phyloP scores from a whole-genome alignment of 169 alveolate species.

The Cryptosporidium sp. region DNA sequence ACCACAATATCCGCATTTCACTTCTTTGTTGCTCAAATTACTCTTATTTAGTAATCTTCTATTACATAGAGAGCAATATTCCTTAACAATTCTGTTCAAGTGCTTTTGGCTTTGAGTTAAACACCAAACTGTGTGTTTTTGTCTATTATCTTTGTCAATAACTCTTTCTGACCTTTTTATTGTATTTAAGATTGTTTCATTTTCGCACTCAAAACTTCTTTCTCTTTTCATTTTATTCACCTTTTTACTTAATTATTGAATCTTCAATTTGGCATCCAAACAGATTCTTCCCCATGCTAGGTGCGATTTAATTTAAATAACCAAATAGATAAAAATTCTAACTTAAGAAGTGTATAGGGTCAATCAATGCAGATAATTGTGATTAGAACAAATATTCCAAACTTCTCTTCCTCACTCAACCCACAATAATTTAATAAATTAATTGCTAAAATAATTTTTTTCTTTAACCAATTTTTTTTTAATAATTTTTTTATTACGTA shows the following conservation, averaged over 20 bases:
- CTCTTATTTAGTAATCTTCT: neutral
- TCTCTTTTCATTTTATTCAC: slow-evolving; percentile 57
- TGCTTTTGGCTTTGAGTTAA: slow-evolving; percentile 51
- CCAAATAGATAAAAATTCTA: neutral
- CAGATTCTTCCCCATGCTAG: neutral
- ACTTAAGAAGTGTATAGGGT: neutral
- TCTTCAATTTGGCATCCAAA: neutral
- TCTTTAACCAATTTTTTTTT: neutral
- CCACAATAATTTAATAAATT: too few species aligned
- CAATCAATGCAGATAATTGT: neutral
- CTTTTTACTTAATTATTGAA: neutral
- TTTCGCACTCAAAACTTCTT: slow-evolving; percentile 5
- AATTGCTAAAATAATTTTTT: neutral
- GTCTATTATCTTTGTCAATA: slow-evolving; percentile 54
- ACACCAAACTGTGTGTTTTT: slow-evolving; percentile 54
- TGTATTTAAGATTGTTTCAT: neutral
- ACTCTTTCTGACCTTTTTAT: slow-evolving; percentile 19
- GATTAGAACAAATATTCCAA: neutral
- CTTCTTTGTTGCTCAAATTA: neutral
- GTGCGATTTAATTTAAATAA: neutral
- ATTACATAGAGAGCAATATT: slow-evolving; percentile 40
- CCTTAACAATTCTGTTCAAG: slow-evolving; percentile 1
- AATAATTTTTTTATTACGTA: neutral
- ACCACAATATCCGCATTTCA: slow-evolving; percentile 35
- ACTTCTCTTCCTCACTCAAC: neutral